Evolutionary conservation across 2,329 filamentous ascomycete species (phyloP).

Genomic region (Exophiala viscosa): DNA sequence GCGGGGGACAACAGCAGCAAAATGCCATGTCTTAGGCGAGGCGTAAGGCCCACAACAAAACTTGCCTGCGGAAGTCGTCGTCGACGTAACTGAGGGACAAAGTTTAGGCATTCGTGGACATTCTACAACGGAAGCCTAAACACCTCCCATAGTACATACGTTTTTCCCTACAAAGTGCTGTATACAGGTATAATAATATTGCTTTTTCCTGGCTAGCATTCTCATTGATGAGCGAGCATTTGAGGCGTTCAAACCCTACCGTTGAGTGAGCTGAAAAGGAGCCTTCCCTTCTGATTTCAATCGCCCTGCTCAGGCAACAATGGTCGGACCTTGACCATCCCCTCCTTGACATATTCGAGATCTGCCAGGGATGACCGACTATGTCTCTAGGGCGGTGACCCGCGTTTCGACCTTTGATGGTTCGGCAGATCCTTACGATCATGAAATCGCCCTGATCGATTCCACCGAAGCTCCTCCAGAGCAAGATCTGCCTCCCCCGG

Average conservation of each 20-base stretch:
- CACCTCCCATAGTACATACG: too few relatives aligned
- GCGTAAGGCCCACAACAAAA: too few relatives aligned
- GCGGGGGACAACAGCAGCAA: neutral
- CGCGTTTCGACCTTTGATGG: conserved; percentile 22
- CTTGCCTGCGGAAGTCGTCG: too few relatives aligned
- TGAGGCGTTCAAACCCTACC: too few relatives aligned
- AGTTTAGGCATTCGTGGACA: too few relatives aligned
- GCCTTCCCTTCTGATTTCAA: neutral
- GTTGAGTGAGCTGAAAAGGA: too few relatives aligned
- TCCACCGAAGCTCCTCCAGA: conserved; percentile 35
- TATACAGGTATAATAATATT: too few relatives aligned
- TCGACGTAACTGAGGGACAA: too few relatives aligned
- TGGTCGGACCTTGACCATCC: neutral
- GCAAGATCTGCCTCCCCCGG: conserved; percentile 27
- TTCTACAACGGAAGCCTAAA: too few relatives aligned
- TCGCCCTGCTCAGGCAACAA: neutral
- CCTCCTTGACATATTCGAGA: neutral
- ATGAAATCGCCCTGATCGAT: conserved; percentile 37
- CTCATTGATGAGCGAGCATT: too few relatives aligned
- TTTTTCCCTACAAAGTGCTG: too few relatives aligned
- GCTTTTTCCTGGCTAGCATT: neutral
- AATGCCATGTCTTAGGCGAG: too few relatives aligned
- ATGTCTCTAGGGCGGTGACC: conserved; percentile 17
- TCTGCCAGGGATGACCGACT: conserved; percentile 19
- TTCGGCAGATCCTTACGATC: conserved; percentile 24